These are phyloP conservation scores for Elasticomyces elasticus DNA, from an alignment of 495 filamentous ascomycete species.

Conservation along the genomic window DNA sequence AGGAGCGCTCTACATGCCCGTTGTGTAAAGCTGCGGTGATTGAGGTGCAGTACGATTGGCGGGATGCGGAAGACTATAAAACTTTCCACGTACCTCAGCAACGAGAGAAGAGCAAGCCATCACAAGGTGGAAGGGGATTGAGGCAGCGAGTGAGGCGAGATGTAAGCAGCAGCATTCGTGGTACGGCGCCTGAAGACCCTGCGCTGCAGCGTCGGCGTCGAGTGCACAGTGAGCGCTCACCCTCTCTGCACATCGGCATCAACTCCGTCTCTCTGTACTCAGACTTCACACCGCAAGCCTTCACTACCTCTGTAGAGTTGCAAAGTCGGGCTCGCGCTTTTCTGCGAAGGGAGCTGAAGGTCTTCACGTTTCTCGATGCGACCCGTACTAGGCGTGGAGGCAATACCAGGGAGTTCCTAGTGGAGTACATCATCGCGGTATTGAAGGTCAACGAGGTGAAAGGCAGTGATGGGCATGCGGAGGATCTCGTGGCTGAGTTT, in stretches of 20 bases:
- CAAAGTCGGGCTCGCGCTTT: constrained; percentile 76
- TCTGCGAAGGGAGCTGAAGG: constrained; percentile 78
- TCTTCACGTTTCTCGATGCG: constrained; percentile 65
- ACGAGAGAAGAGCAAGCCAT: neutral
- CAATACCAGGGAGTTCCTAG: constrained; percentile 71
- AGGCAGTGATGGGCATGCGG: constrained; percentile 71
- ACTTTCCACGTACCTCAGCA: constrained; percentile 36
- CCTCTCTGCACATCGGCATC: constrained; percentile 74
- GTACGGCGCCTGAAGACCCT: constrained; percentile 31
- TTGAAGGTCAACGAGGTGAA: constrained; percentile 87
- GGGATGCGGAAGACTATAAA: constrained; percentile 43
- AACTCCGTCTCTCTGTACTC: constrained; percentile 72
- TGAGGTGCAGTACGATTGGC: constrained; percentile 58
- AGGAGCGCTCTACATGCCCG: constrained; percentile 63
- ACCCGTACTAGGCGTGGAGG: constrained; percentile 39
- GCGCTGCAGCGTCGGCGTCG: constrained; percentile 59
- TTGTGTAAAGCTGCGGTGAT: constrained; percentile 60
- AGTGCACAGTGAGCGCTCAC: constrained; percentile 67
- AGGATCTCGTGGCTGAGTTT: constrained; percentile 80
- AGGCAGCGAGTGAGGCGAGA: neutral
- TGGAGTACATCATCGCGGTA: constrained; percentile 82
- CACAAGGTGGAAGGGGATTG: neutral
- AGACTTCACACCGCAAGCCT: constrained; percentile 59
- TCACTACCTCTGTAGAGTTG: constrained; percentile 54
- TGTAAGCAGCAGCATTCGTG: neutral